Percentiles rank a stretch among this genome's conserved stretches.
These are phyloP conservation scores for Paracoccidioides brasiliensis DNA, from an alignment of 2,329 filamentous ascomycete genomes.

Conservation along the genomic window DNA sequence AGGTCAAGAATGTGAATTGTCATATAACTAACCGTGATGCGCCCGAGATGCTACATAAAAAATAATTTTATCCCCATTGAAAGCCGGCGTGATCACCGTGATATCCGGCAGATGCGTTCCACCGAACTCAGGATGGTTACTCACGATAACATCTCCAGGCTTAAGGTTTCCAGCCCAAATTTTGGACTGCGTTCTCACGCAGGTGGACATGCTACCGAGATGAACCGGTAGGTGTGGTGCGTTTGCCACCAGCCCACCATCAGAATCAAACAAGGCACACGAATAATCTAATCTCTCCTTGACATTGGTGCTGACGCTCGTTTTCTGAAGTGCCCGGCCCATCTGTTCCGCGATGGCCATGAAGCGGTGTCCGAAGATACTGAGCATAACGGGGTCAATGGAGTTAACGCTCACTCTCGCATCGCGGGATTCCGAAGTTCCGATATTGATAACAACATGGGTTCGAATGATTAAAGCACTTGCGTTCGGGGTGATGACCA, in stretches of 20 bases:
- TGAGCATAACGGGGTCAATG: conserved; percentile 63
- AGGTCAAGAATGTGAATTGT: not conserved
- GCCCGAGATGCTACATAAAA: conserved; percentile 64
- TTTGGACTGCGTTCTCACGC: conserved; percentile 58
- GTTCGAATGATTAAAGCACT: conserved; percentile 64
- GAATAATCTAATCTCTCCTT: conserved; percentile 67
- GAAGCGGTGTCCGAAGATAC: conserved; percentile 69
- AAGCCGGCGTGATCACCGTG: conserved; percentile 62
- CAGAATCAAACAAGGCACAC: conserved; percentile 60
- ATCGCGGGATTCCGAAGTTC: conserved; percentile 38
- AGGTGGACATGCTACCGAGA: conserved; percentile 67
- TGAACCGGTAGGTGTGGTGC: conserved; percentile 67
- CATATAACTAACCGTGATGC: conserved; percentile 54
- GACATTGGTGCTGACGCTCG: conserved; percentile 65
- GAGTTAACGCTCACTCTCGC: conserved; percentile 36
- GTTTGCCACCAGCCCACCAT: conserved; percentile 61
- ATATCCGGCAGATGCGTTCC: conserved; percentile 77
- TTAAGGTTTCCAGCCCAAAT: conserved; percentile 70
- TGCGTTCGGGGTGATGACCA: conserved; percentile 64
- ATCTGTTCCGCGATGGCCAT: conserved; percentile 82
- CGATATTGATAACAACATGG: conserved; percentile 70
- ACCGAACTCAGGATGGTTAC: conserved; percentile 73
- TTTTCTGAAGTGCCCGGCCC: conserved; percentile 67
- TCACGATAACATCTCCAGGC: conserved; percentile 67
- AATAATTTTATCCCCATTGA: conserved; percentile 54